Percentiles rank a stretch among this genome's conserved stretches.
phyloP scores from a whole-genome alignment of 2,329 filamentous ascomycete genomes.

The Pestalotiopsis sp. region DNA sequence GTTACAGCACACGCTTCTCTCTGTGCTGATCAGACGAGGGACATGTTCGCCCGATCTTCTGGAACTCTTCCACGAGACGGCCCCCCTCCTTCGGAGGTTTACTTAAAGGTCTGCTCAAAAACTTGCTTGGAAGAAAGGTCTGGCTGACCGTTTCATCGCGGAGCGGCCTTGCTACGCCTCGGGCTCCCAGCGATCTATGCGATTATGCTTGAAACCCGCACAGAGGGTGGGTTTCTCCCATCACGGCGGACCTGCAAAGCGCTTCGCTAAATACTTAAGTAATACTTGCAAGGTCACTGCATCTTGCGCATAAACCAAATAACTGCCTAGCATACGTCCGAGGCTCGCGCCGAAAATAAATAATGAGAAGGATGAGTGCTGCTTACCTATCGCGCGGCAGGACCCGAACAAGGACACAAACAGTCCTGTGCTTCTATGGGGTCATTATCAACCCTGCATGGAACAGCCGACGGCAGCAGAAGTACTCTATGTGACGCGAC shows the following conservation, averaged over 20 bases:
- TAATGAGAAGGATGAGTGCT: not conserved
- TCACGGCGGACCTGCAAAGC: not conserved
- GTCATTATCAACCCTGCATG: not conserved
- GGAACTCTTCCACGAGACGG: conserved; percentile 3
- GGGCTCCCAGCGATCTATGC: not conserved
- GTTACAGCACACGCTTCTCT: not conserved
- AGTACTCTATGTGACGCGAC: not conserved
- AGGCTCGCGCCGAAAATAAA: not conserved
- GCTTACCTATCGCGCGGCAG: not conserved
- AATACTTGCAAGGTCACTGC: conserved; percentile 4
- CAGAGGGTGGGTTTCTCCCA: not conserved
- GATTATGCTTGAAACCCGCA: not conserved
- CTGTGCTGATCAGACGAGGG: not conserved
- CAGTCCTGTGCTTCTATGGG: conserved; percentile 2
- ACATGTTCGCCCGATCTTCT: conserved; percentile 1
- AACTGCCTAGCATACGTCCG: not conserved
- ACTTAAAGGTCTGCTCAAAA: not conserved
- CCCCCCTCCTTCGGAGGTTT: not conserved
- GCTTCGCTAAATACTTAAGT: not conserved
- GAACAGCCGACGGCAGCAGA: not conserved
- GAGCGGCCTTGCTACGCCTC: conserved; percentile 1
- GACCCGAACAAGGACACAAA: not conserved
- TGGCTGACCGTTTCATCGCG: not conserved
- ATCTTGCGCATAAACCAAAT: conserved; percentile 10
- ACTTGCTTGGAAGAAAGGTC: not conserved